phyloP scores from a whole-genome alignment of 805 yeast genomes.

The Candida corydali region DNA sequence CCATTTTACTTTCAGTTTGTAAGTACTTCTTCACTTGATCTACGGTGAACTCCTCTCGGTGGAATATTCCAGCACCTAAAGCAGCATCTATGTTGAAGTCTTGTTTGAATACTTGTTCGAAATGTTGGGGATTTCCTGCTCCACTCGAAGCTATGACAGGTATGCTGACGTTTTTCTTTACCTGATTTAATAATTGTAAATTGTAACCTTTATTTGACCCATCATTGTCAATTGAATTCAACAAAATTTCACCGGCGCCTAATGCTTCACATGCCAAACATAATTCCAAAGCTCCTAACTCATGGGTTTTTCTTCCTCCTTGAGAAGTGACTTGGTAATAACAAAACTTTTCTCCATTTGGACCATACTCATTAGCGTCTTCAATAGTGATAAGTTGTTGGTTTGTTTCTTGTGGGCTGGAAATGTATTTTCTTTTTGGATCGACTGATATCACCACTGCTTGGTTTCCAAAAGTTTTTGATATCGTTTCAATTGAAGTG shows the following conservation, averaged over 20 bases:
- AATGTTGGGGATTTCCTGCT: constrained; percentile 92
- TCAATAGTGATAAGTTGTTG: constrained; percentile 63
- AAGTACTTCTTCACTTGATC: constrained; percentile 73
- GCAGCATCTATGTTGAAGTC: constrained; percentile 92
- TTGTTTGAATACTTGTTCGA: constrained; percentile 73
- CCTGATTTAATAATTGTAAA: constrained; percentile 74
- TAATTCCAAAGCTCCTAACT: constrained; percentile 86
- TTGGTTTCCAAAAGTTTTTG: constrained; percentile 89
- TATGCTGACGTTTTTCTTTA: constrained; percentile 70
- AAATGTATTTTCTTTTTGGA: constrained; percentile 84
- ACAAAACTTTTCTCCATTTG: constrained; percentile 83
- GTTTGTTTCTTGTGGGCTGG: constrained; percentile 51
- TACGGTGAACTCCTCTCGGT: constrained; percentile 89
- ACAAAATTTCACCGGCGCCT: constrained; percentile 93
- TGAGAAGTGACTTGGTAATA: constrained; percentile 95
- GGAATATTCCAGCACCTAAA: constrained; percentile 98
- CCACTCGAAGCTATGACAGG: constrained; percentile 99
- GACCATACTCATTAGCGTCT: constrained; percentile 54
- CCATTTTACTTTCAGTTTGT: constrained; percentile 49
- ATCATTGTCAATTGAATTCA: constrained; percentile 95
- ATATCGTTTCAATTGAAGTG: constrained; percentile 90
- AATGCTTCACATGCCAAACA: constrained; percentile 84
- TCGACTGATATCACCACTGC: constrained; percentile 99
- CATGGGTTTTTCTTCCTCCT: constrained; percentile 88
- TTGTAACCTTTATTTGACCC: constrained; percentile 96